Conservation (phyloP, 1,284 basidiomycete genomes). For the Irpex sp. region DNA sequence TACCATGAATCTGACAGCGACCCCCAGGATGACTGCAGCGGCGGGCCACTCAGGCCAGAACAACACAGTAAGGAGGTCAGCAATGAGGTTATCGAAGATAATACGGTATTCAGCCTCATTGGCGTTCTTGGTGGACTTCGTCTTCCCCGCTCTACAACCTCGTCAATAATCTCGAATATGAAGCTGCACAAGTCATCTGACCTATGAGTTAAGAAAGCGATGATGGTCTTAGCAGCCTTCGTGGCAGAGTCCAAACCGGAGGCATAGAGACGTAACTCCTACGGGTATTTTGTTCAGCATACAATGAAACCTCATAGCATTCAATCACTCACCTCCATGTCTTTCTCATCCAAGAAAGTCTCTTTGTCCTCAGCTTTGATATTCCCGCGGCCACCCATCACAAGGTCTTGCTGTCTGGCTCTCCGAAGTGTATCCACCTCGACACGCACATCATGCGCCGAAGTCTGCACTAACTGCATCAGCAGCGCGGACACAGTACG, state of each 20-base stretch:
- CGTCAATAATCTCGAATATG: not conserved
- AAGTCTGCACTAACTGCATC: slow-evolving; percentile 94
- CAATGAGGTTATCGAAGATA: slow-evolving; percentile 88
- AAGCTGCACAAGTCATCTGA: slow-evolving; percentile 21
- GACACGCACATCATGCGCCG: slow-evolving; percentile 74
- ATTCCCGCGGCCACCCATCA: slow-evolving; percentile 57
- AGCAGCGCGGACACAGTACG: slow-evolving; percentile 90
- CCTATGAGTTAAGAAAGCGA: slow-evolving; percentile 82
- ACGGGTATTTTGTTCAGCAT: not conserved
- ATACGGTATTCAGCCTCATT: slow-evolving; percentile 89
- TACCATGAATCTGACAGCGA: slow-evolving; percentile 83
- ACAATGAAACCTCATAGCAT: not conserved
- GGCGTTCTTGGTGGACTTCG: slow-evolving; percentile 81
- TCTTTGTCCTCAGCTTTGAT: slow-evolving; percentile 42
- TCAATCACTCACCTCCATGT: slow-evolving; percentile 47
- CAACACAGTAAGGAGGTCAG: slow-evolving; percentile 84
- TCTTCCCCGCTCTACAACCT: slow-evolving; percentile 64
- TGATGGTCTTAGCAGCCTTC: slow-evolving; percentile 82
- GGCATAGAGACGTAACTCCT: slow-evolving; percentile 68
- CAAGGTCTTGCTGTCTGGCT: slow-evolving; percentile 56
- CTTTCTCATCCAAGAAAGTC: slow-evolving; percentile 61
- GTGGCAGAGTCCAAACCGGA: slow-evolving; percentile 73
- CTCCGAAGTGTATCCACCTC: slow-evolving; percentile 60
- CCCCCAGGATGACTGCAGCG: slow-evolving; percentile 74
- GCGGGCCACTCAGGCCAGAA: slow-evolving; percentile 98